Conservation (phyloP, 2,329 filamentous ascomycete genomes). For the Pseudocercospora ulei region DNA sequence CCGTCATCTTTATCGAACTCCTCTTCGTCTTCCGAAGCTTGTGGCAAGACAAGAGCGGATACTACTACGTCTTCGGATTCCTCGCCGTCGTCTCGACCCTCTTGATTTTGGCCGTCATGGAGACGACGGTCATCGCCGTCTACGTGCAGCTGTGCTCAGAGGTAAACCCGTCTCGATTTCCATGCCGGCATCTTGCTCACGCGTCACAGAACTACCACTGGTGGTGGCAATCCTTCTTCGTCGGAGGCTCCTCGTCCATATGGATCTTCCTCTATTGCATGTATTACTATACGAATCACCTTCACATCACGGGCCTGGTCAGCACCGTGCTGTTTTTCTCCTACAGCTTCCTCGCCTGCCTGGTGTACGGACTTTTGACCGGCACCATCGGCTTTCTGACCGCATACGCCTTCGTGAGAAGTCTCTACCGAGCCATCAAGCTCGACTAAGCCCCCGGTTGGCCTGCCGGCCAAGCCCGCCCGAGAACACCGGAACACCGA, state of each 20-base stretch:
- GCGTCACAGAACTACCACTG: conserved; percentile 62
- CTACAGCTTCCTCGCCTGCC: conserved; percentile 72
- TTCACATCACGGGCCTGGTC: conserved; percentile 71
- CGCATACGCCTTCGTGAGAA: conserved; percentile 71
- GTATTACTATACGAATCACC: conserved; percentile 73
- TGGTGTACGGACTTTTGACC: conserved; percentile 68
- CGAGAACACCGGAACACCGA: no score
- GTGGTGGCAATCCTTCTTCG: conserved; percentile 84
- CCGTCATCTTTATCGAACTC: conserved; percentile 78
- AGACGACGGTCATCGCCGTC: conserved; percentile 72
- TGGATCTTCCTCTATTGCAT: conserved; percentile 77
- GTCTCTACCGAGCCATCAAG: conserved; percentile 56
- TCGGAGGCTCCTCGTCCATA: conserved; percentile 63
- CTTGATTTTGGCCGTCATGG: conserved; percentile 64
- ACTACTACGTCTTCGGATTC: conserved; percentile 88
- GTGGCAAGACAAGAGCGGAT: conserved; percentile 84
- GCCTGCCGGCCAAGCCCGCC: background rate
- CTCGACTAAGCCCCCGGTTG: conserved; percentile 31
- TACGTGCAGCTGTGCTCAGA: conserved; percentile 76
- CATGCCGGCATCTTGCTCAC: conserved; percentile 14
- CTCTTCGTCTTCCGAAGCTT: conserved; percentile 78
- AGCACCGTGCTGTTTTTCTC: conserved; percentile 74
- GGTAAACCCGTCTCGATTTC: conserved; percentile 33
- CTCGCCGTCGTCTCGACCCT: conserved; percentile 63
- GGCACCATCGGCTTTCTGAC: conserved; percentile 78